These are phyloP conservation scores for Mycena metata DNA, from an alignment of 768 basidiomycete species.

Conservation along the genomic window DNA sequence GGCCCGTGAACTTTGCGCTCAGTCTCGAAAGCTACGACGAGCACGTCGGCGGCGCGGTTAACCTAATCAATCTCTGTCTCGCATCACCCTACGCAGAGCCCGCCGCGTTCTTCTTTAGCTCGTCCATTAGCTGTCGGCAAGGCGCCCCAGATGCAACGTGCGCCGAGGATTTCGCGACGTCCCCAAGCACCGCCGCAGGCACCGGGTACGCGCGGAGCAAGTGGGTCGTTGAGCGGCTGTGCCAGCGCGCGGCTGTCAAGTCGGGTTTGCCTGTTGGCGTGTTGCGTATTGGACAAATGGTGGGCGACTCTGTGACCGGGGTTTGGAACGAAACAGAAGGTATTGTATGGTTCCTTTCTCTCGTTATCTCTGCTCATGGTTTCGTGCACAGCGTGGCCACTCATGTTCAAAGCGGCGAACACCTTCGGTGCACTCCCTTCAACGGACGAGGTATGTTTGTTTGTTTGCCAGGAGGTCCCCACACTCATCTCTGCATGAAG, in stretches of 20 bases:
- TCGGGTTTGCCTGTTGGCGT: slow-evolving; percentile 50
- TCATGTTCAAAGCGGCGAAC: slow-evolving; percentile 61
- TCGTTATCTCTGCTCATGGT: slow-evolving; percentile 26
- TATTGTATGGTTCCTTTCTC: slow-evolving; percentile 29
- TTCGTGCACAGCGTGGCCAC: slow-evolving; percentile 43
- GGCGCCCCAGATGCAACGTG: slow-evolving; percentile 49
- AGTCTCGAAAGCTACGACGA: slow-evolving; percentile 53
- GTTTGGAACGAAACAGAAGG: slow-evolving; percentile 69
- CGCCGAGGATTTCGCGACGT: slow-evolving; percentile 50
- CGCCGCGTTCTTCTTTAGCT: slow-evolving; percentile 65
- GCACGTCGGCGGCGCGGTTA: slow-evolving; percentile 63
- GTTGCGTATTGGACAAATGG: slow-evolving; percentile 68
- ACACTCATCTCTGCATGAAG: slow-evolving; percentile 11
- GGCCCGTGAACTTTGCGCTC: slow-evolving; percentile 70
- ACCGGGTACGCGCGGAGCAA: slow-evolving; percentile 59
- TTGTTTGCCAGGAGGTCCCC: background rate
- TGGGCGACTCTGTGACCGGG: slow-evolving; percentile 61
- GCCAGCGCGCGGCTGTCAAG: slow-evolving; percentile 54
- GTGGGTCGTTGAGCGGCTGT: slow-evolving; percentile 69
- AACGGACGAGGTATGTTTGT: slow-evolving; percentile 45
- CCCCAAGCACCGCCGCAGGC: slow-evolving; percentile 50
- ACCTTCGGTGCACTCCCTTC: slow-evolving; percentile 53
- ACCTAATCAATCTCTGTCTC: slow-evolving; percentile 64
- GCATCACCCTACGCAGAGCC: slow-evolving; percentile 48
- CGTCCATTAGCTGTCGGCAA: slow-evolving; percentile 57